Evolutionary conservation across 495 filamentous ascomycete species (phyloP).

Genomic region (Trichoderma asperelloides): DNA sequence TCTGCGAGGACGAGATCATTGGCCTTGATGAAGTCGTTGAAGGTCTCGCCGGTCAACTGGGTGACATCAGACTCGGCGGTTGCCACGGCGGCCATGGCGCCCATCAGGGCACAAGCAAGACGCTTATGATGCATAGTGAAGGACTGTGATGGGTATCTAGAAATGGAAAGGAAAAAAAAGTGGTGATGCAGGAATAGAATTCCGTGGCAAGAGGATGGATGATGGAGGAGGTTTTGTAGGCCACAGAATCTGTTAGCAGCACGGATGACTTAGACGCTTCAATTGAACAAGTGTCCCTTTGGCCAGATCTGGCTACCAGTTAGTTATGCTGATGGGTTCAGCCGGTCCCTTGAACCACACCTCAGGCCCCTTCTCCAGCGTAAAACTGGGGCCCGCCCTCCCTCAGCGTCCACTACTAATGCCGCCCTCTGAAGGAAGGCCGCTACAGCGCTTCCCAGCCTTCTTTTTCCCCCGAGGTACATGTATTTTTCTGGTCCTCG

Average conservation of each 20-base stretch:
- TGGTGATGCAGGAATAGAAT: not conserved
- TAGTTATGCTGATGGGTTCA: not conserved
- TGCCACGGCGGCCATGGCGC: constrained; percentile 48
- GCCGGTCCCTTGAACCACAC: constrained; percentile 4
- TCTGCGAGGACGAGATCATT: constrained; percentile 76
- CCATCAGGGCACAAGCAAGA: constrained; percentile 42
- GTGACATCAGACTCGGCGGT: constrained; percentile 68
- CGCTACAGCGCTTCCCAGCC: not conserved
- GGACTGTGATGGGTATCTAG: not conserved
- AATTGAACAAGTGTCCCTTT: constrained; percentile 9
- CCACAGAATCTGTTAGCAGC: not conserved
- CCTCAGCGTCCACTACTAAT: not conserved
- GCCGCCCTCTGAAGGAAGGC: not conserved
- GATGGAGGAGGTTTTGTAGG: not conserved
- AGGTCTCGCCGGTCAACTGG: constrained; percentile 75
- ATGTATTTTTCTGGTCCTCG: too few species aligned
- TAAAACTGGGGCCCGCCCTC: not conserved
- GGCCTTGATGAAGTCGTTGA: constrained; percentile 73
- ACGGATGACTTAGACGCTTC: constrained; percentile 5
- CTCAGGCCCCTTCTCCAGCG: not conserved
- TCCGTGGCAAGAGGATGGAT: not conserved
- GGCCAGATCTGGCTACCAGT: not conserved
- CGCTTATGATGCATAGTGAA: constrained; percentile 11
- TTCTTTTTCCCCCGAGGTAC: too few species aligned
- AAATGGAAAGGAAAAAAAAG: not conserved